Conservation (phyloP, 2,329 filamentous ascomycete genomes). For the Ceratocystis destructans region DNA sequence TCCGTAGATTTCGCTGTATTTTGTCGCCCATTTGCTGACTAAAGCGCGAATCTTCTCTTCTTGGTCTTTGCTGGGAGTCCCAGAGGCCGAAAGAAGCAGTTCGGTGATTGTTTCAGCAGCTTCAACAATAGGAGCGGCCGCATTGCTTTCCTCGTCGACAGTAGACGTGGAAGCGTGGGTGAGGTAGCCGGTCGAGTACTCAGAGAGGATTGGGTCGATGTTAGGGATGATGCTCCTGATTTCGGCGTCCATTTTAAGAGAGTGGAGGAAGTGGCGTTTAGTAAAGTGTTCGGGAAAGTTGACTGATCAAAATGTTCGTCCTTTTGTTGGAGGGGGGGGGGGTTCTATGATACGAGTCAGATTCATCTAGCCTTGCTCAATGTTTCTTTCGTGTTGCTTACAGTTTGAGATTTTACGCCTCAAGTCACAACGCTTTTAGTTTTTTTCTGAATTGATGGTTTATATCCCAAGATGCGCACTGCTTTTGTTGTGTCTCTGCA, state of each 20-base stretch:
- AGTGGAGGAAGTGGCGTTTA: not conserved
- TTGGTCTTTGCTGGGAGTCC: slow-evolving; percentile 56
- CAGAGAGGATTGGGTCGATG: slow-evolving; percentile 76
- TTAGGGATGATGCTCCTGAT: slow-evolving; percentile 72
- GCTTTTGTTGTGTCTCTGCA: too few relatives aligned
- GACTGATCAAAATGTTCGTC: not conserved
- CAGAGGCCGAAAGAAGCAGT: slow-evolving; percentile 84
- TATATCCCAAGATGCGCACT: not conserved
- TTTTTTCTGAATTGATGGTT: not conserved
- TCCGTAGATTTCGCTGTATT: slow-evolving; percentile 61
- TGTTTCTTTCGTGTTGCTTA: not conserved
- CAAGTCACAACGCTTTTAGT: not conserved
- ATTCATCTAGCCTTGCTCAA: not conserved
- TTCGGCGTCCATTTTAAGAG: slow-evolving; percentile 63
- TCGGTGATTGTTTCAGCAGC: slow-evolving; percentile 76
- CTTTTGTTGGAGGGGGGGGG: not conserved
- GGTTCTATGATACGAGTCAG: not conserved
- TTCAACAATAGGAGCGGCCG: slow-evolving; percentile 65
- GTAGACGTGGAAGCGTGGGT: slow-evolving; percentile 82
- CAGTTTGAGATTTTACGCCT: not conserved
- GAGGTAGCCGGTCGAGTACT: slow-evolving; percentile 89
- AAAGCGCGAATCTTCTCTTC: slow-evolving; percentile 68
- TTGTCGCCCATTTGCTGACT: slow-evolving; percentile 78
- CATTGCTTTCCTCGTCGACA: slow-evolving; percentile 57
- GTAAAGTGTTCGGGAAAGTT: not conserved